These are phyloP conservation scores for Lyophyllum atratum DNA, from an alignment of 768 basidiomycete genomes.

Conservation along the genomic window DNA sequence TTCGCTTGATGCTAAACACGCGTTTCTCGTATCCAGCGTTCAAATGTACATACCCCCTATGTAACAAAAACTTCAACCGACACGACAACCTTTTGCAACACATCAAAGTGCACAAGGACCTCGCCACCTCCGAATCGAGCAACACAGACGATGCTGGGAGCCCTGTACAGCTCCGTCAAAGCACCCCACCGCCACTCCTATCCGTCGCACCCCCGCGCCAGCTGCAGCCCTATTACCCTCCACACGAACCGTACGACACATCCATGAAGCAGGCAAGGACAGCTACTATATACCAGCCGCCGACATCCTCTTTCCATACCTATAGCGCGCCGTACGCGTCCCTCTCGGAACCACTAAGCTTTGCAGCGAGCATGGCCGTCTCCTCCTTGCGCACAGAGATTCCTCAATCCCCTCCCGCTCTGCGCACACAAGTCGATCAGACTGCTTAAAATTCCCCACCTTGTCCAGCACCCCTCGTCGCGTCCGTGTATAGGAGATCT, in stretches of 20 bases:
- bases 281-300: conserved; percentile 5
- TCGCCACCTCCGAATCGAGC: conserved; percentile 14
- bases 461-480: background rate
- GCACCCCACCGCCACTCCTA: conserved; percentile 13
- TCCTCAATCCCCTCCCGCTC: conserved; percentile 27
- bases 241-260: conserved; percentile 12
- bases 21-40: conserved; percentile 52
- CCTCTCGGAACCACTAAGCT: conserved; percentile 26
- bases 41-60: conserved; percentile 65
- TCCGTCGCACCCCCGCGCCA: conserved; percentile 10
- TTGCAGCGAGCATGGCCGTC: conserved; percentile 43
- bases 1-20: conserved; percentile 15
- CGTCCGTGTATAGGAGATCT: background rate
- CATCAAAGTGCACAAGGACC: conserved; percentile 64
- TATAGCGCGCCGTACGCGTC: conserved; percentile 12
- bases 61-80: conserved; percentile 75
- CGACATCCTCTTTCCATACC: conserved; percentile 3
- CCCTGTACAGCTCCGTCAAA: conserved; percentile 11
- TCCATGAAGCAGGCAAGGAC: conserved; percentile 8
- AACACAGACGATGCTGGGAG: conserved; percentile 12
- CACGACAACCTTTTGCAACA: conserved; percentile 84
- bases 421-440: background rate
- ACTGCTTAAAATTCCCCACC: no score
- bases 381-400: conserved; percentile 46
- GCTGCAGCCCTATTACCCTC: conserved; percentile 10